Evolutionary conservation across 208 protist species (phyloP).

Genomic region (Leishmania braziliensis): DNA sequence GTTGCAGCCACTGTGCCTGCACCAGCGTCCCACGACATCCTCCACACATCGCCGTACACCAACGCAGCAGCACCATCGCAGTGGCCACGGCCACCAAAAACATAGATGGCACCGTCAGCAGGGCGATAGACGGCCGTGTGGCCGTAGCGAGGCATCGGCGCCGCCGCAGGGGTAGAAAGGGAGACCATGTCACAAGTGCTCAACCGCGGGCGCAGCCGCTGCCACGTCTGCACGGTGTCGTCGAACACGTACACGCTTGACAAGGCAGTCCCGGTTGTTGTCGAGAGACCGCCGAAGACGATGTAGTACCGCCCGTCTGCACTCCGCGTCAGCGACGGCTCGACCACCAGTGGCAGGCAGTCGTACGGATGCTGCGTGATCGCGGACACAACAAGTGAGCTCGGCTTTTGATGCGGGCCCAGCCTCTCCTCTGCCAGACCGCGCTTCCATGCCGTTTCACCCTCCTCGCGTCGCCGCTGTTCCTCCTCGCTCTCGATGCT

Average conservation of each 20-base stretch:
- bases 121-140: constrained; percentile 58
- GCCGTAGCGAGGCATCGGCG: constrained; percentile 44
- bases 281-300: constrained; percentile 37
- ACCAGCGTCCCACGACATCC: constrained; percentile 16
- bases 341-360: constrained; percentile 38
- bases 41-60: constrained; percentile 46
- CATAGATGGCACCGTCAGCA: constrained; percentile 46
- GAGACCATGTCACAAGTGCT: neutral
- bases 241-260: constrained; percentile 21
- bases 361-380: constrained; percentile 46
- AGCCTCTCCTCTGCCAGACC: constrained; percentile 43
- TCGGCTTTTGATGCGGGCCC: constrained; percentile 23
- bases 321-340: constrained; percentile 65
- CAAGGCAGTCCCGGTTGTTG: constrained; percentile 13
- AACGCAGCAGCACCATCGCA: neutral
- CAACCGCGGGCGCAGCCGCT: constrained; percentile 9
- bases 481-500: constrained; percentile 31
- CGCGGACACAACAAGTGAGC: constrained; percentile 43
- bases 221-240: constrained; percentile 20
- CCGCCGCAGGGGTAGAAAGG: neutral
- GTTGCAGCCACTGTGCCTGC: constrained; percentile 12
- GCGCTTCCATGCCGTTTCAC: constrained; percentile 37
- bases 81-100: constrained; percentile 63
- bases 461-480: constrained; percentile 31
- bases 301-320: constrained; percentile 52